These are phyloP conservation scores for Alternaria arbusti DNA, from an alignment of 2,329 filamentous ascomycete genomes.

Conservation along the genomic window DNA sequence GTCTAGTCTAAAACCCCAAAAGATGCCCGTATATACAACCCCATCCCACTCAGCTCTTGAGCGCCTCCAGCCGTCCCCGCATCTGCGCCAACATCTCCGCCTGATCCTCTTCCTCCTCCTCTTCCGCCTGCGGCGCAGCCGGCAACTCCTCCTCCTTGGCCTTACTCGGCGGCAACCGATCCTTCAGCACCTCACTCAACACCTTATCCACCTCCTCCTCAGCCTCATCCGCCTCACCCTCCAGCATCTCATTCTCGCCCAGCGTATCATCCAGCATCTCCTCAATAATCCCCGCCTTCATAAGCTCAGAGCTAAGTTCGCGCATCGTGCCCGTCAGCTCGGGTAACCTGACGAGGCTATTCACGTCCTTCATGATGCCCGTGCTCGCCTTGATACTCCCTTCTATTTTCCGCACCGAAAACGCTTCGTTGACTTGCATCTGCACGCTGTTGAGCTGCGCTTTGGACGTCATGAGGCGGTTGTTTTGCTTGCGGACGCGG, in stretches of 20 bases:
- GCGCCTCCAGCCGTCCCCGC: conserved; percentile 85
- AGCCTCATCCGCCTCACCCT: conserved; percentile 76
- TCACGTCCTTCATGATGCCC: conserved; percentile 97
- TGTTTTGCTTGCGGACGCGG: conserved; percentile 75
- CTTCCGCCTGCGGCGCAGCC: conserved; percentile 62
- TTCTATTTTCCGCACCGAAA: conserved; percentile 94
- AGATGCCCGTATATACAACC: neutral
- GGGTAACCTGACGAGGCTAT: conserved; percentile 80
- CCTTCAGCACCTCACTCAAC: conserved; percentile 86
- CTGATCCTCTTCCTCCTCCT: conserved; percentile 81
- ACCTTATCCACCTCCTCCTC: conserved; percentile 85
- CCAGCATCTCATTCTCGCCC: conserved; percentile 71
- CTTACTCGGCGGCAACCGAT: conserved; percentile 72
- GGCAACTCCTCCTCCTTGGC: conserved; percentile 61
- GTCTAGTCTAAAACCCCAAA: neutral
- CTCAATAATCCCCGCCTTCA: conserved; percentile 95
- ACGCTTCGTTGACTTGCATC: conserved; percentile 98
- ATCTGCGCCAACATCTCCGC: conserved; percentile 94
- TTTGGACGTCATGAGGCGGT: conserved; percentile 81
- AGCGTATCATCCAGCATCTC: conserved; percentile 92
- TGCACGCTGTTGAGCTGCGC: conserved; percentile 91
- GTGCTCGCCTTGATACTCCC: conserved; percentile 85
- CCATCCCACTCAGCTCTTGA: conserved; percentile 72
- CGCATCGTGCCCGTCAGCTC: conserved; percentile 89
- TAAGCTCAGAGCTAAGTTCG: conserved; percentile 83